These are phyloP conservation scores for Phoenix roebelenii DNA, from an alignment of 176 grass and related monocot species.

Conservation along the genomic window DNA sequence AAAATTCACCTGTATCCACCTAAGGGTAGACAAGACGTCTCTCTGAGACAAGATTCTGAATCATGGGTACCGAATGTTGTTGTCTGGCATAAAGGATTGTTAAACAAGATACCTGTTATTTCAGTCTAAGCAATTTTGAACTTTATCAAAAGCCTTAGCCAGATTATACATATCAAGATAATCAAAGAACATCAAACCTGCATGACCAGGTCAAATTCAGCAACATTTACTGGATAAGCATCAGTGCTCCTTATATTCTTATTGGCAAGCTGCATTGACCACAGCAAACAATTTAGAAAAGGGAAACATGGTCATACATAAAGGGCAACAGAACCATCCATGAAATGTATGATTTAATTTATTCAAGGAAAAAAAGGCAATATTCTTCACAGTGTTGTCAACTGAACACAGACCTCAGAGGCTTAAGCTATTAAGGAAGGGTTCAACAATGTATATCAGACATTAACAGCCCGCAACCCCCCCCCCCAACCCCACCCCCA, in stretches of 20 bases:
- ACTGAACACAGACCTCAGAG: no score
- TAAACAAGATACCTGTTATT: no score
- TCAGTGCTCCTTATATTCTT: slow-evolving; percentile 43
- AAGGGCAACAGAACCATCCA: background rate
- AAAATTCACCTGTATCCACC: slow-evolving; percentile 75
- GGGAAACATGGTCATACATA: background rate
- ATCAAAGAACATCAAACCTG: slow-evolving; percentile 48
- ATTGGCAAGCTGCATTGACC: slow-evolving; percentile 31
- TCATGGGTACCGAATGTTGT: slow-evolving; percentile 71
- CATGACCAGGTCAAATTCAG: slow-evolving; percentile 95
- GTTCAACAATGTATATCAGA: no score
- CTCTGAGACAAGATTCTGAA: slow-evolving; percentile 81
- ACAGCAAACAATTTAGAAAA: background rate
- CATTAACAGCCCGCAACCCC: no score
- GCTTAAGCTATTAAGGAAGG: no score
- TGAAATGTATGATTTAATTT: no score
- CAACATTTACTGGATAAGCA: slow-evolving; percentile 57
- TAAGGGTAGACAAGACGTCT: slow-evolving; percentile 72
- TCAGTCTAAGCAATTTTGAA: no score
- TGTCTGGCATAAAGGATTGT: slow-evolving; percentile 31
- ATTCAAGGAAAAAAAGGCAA: no score
- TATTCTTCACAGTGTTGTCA: no score
- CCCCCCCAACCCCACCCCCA: no score
- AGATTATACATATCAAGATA: no score
- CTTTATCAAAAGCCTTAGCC: no score